Conservation (phyloP, 1,284 basidiomycete genomes). For the Ustilago esculenta region DNA sequence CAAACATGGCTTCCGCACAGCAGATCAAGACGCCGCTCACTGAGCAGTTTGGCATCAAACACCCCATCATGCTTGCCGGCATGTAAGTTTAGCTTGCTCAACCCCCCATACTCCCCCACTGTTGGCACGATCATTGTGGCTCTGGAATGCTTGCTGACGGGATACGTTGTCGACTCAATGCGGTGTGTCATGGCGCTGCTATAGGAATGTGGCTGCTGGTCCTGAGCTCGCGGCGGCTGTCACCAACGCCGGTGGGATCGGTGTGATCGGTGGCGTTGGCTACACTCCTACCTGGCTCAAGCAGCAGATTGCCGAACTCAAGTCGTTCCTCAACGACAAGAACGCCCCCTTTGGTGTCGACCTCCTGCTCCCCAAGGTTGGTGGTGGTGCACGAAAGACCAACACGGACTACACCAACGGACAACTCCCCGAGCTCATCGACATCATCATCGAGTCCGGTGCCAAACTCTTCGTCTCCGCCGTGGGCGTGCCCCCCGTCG, state of each 20-base stretch:
- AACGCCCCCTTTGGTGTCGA: slow-evolving; percentile 62
- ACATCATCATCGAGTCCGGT: slow-evolving; percentile 58
- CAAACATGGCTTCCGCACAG: slow-evolving; percentile 49
- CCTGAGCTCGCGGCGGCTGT: slow-evolving; percentile 61
- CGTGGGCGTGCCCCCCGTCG: slow-evolving; percentile 59
- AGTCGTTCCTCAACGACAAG: slow-evolving; percentile 55
- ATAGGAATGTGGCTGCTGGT: slow-evolving; percentile 62
- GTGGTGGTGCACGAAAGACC: slow-evolving; percentile 59
- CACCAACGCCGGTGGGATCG: slow-evolving; percentile 59
- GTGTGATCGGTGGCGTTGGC: slow-evolving; percentile 62
- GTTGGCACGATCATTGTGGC: no score
- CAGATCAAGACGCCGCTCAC: slow-evolving; percentile 57
- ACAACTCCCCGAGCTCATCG: slow-evolving; percentile 52
- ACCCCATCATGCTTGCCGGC: slow-evolving; percentile 86
- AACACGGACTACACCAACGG: slow-evolving; percentile 62
- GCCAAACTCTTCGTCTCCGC: slow-evolving; percentile 62
- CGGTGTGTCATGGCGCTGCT: neutral
- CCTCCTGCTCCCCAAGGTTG: slow-evolving; percentile 61
- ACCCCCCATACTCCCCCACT: no score
- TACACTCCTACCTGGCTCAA: slow-evolving; percentile 50
- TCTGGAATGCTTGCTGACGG: neutral
- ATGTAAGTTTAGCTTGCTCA: slow-evolving; percentile 47
- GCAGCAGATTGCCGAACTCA: slow-evolving; percentile 46
- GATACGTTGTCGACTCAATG: no score
- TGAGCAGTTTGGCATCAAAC: slow-evolving; percentile 75